Conservation (phyloP, 768 basidiomycete species). For the Suillus paluster region DNA sequence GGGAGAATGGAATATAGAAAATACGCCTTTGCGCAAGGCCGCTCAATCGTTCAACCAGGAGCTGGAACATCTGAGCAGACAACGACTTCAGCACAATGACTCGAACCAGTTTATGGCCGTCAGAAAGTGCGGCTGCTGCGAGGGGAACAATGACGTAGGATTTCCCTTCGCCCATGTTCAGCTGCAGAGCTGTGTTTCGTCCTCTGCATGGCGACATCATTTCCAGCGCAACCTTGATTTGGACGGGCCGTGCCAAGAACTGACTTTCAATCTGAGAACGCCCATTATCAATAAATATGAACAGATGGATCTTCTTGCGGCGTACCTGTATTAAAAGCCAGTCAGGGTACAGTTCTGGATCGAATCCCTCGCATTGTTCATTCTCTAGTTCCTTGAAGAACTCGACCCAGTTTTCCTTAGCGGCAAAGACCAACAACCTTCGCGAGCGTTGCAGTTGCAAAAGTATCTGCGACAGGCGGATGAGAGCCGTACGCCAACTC, state of each 20-base stretch:
- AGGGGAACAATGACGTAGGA: slow-evolving; percentile 53
- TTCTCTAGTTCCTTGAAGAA: slow-evolving; percentile 34
- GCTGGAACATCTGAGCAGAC: slow-evolving; percentile 50
- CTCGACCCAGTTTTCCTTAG: slow-evolving; percentile 31
- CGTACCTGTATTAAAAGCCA: slow-evolving; percentile 51
- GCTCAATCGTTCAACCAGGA: slow-evolving; percentile 47
- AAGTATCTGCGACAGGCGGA: slow-evolving; percentile 30
- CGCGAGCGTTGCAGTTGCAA: slow-evolving; percentile 43
- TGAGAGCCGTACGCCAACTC: slow-evolving; percentile 37
- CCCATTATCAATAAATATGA: not conserved
- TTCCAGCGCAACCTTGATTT: slow-evolving; percentile 44
- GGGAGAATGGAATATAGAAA: slow-evolving; percentile 55
- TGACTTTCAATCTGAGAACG: slow-evolving; percentile 47
- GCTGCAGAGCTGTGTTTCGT: slow-evolving; percentile 47
- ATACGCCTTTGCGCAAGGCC: slow-evolving; percentile 51
- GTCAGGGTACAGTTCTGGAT: slow-evolving; percentile 32
- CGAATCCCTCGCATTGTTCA: slow-evolving; percentile 24
- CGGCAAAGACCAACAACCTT: slow-evolving; percentile 35
- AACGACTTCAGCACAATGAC: slow-evolving; percentile 56
- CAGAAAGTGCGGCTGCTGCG: slow-evolving; percentile 42
- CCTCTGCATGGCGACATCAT: slow-evolving; percentile 48
- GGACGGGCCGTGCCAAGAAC: slow-evolving; percentile 47
- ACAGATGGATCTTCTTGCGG: not conserved
- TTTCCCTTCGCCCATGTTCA: slow-evolving; percentile 67
- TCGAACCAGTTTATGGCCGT: slow-evolving; percentile 48